Conservation (phyloP, 2,329 filamentous ascomycete genomes). For the Phialocephala sp. region DNA sequence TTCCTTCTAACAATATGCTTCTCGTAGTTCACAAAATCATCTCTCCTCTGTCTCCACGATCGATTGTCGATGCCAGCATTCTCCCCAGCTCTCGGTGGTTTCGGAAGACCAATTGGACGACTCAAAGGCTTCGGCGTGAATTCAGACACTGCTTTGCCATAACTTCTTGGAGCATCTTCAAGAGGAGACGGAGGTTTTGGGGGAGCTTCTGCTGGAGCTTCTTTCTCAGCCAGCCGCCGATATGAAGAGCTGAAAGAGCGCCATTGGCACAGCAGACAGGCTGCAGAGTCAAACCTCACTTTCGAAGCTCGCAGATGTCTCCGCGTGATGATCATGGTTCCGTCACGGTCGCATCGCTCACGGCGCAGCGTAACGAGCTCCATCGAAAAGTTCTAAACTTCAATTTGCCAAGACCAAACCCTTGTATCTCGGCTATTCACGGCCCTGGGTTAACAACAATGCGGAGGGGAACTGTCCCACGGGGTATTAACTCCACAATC, state of each 20-base stretch:
- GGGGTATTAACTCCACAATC: background rate
- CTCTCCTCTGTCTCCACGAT: slow-evolving; percentile 68
- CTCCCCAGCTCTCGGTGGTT: slow-evolving; percentile 76
- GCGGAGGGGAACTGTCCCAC: background rate
- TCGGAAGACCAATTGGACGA: slow-evolving; percentile 81
- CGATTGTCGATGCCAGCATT: slow-evolving; percentile 80
- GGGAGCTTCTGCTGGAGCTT: slow-evolving; percentile 5
- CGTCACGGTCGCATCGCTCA: background rate
- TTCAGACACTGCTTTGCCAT: slow-evolving; percentile 58
- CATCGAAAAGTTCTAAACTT: background rate
- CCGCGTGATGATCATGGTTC: slow-evolving; percentile 38
- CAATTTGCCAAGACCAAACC: background rate
- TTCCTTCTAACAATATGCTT: slow-evolving; percentile 80
- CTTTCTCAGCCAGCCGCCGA: slow-evolving; percentile 43
- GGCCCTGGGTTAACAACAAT: background rate
- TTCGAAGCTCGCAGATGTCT: slow-evolving; percentile 29
- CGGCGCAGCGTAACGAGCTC: background rate
- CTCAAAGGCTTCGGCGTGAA: slow-evolving; percentile 65
- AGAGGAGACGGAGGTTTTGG: slow-evolving; percentile 50
- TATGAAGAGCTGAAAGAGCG: slow-evolving; percentile 55
- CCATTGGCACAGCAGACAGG: slow-evolving; percentile 59
- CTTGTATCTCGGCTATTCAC: background rate
- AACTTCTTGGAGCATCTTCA: slow-evolving; percentile 63
- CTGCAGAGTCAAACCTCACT: slow-evolving; percentile 37
- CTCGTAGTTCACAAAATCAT: slow-evolving; percentile 85